Evolutionary conservation across 106 monocot genomes (phyloP), one percentile per base, ranked within the genome.

Genomic region (Allium sativum): DNA sequence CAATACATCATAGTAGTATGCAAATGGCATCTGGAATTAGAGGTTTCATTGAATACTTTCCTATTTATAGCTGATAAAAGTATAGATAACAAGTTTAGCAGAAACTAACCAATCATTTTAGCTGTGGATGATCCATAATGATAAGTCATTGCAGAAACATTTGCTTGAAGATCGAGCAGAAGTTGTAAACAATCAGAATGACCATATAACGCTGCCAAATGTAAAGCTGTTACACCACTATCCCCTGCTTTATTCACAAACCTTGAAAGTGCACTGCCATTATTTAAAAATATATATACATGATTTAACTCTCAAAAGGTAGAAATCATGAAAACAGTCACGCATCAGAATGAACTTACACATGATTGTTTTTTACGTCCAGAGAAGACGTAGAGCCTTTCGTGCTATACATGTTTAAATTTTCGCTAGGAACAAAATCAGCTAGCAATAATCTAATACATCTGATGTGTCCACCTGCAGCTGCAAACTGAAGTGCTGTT

Each of bases 191-290:
- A 84, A 12, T 86, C 95, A 61, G 70, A 77, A 58, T 84, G 72
- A 40, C 87, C 82, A 58, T 79, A 75, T 44, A 84, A 19, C 12
- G 90, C 90, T 11, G 90, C 84, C 77, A 95, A 68, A 64, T 95
- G 95, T 7, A 95, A 77, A n/a, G 90, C 79, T 3, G 90, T 90
- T 10, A 90, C 56, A 0, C 90, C 90, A 50, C 86, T 81, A 61
- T 74, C 79, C 4, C 90, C 83, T 20, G 58, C 21, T 70, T 89
- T 95, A 71, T 82, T 86, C 21, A 94, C 45, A 43, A 81, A 81
- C 45, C 70, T 89, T 10, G 66, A 68, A 9, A 89, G 76, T n/a
- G 73, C 71, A 60, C 93, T 86, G 31, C 31, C 31, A 31, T 31
- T 31, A 31, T 61, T 14, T 48, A 52, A 12, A 18, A 51, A 51